phyloP scores from a whole-genome alignment of 2,329 filamentous ascomycete genomes.

The Fusarium sp. region DNA sequence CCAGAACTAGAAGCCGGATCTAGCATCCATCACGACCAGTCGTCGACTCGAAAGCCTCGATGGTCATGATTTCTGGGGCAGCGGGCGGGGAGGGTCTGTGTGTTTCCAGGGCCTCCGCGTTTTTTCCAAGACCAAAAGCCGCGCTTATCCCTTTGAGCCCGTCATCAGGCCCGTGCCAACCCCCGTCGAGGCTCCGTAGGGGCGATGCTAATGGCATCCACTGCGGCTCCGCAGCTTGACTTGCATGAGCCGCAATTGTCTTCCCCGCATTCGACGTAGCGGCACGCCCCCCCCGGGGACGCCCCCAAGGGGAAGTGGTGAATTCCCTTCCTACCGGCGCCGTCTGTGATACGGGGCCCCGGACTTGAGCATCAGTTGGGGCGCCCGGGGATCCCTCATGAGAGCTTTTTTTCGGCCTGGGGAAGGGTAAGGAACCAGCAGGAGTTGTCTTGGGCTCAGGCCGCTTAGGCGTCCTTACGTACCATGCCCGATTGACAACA shows the following conservation, averaged over 20 bases:
- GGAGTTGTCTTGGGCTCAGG: slow-evolving; percentile 9
- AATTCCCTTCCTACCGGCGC: slow-evolving; percentile 39
- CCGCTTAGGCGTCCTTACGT: background rate
- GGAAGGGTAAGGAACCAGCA: slow-evolving; percentile 25
- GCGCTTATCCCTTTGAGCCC: slow-evolving; percentile 38
- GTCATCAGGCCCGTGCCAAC: slow-evolving; percentile 29
- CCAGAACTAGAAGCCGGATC: slow-evolving; percentile 11
- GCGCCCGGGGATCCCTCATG: slow-evolving; percentile 25
- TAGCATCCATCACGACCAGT: slow-evolving; percentile 25
- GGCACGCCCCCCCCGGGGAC: slow-evolving; percentile 34
- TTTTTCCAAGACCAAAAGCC: slow-evolving; percentile 23
- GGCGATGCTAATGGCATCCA: slow-evolving; percentile 35
- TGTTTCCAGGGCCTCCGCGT: slow-evolving; percentile 41
- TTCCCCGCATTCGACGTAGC: slow-evolving; percentile 44
- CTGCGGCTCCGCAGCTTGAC: slow-evolving; percentile 48
- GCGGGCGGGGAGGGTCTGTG: slow-evolving; percentile 31
- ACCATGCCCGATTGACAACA: slow-evolving; percentile 13
- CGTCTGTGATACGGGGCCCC: slow-evolving; percentile 41
- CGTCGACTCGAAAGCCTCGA: slow-evolving; percentile 18
- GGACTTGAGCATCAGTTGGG: slow-evolving; percentile 34
- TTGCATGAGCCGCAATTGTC: slow-evolving; percentile 47
- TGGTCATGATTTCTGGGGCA: slow-evolving; percentile 33
- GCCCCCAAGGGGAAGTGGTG: slow-evolving; percentile 21
- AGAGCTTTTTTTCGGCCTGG: slow-evolving; percentile 13
- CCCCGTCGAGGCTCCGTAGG: slow-evolving; percentile 3